Conservation (phyloP, 2,329 filamentous ascomycete genomes). For the Fusarium denticulatum region DNA sequence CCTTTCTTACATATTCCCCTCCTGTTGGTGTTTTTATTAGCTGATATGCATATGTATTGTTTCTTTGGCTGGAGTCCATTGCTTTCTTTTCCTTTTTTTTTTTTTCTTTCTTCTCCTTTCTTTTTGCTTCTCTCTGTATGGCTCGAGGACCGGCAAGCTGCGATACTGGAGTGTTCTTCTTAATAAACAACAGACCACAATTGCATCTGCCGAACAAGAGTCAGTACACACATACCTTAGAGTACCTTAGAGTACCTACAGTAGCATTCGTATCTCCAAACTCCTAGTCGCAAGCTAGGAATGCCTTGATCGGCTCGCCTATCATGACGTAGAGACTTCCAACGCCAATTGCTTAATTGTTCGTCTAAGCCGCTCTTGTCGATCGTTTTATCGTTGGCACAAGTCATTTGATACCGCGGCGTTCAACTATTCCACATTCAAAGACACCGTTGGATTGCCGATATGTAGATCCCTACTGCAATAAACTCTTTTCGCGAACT, state of each 20-base stretch:
- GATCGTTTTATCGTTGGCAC: constrained; percentile 13
- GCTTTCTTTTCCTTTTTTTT: background rate
- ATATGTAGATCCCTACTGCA: background rate
- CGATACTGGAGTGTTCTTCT: background rate
- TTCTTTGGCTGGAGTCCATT: background rate
- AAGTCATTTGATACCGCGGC: constrained; percentile 3
- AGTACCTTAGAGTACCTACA: too few relatives aligned
- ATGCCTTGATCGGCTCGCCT: constrained; percentile 6
- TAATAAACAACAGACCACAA: background rate
- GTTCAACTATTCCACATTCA: background rate
- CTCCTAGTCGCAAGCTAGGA: background rate
- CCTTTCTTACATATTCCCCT: constrained; percentile 3
- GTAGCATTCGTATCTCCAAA: background rate
- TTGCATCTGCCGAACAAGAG: background rate
- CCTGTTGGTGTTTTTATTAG: background rate
- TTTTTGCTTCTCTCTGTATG: background rate
- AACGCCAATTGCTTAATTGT: background rate
- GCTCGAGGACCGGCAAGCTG: background rate
- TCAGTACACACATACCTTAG: background rate
- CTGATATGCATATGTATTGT: background rate
- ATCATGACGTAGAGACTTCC: constrained; percentile 15
- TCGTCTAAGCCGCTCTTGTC: background rate
- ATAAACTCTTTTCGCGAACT: background rate
- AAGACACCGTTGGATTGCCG: constrained; percentile 3
- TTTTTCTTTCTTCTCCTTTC: background rate